Base-by-base conservation (phyloP, 257 asterid genomes). In the Fraxinus cuspidata region DNA sequence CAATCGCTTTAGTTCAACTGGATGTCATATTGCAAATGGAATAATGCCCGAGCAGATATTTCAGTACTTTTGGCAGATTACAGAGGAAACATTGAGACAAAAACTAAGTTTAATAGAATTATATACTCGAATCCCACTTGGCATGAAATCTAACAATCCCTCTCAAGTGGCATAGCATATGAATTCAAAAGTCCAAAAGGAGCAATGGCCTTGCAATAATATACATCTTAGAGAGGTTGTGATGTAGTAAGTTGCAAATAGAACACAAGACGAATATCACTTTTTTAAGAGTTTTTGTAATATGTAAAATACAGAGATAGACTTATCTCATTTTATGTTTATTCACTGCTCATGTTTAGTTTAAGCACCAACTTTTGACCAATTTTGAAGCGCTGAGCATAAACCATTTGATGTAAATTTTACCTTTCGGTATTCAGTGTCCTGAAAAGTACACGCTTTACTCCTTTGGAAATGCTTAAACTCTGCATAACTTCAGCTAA, bases 351-450 rank as follows among this genome's bases (percentile, higher is more conserved):
- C 53, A 44, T 44, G 3, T 44, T 18, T 44, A 56, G 65, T 56
- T 56, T 56, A 56, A 56, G 21, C 12, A n/a, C 64, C 25, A 1
- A n/a, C 19, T 10, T 19, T 19, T 53, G 21, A 53, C 27, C 64
- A 6, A n/a, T 56, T 29, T 56, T 10, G 3, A 21, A 56, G 21
- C 65, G 2, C 4, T n/a, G 28, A 56, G 32, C 0, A 25, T 63
- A 63, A 63, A 63, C 6, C 34, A 25, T 63, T 63, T 63, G 68
- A 63, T 10, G 32, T 63, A 63, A 23, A 25, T 63, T 53, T 63
- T 29, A 77, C 82, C 82, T 79, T 56, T 83, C 79, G 2, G 78
- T 79, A 67, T 83, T 83, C 44, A 32, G 19, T 31, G 83, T 83
- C 53, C 28, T 73, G 40, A 83, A 79, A 27, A 83, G 66, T 21